A percentile compares a stretch with the other conserved stretches of the same genome.
Conservation (phyloP, 768 basidiomycete species). For the Boletus patriciae region DNA sequence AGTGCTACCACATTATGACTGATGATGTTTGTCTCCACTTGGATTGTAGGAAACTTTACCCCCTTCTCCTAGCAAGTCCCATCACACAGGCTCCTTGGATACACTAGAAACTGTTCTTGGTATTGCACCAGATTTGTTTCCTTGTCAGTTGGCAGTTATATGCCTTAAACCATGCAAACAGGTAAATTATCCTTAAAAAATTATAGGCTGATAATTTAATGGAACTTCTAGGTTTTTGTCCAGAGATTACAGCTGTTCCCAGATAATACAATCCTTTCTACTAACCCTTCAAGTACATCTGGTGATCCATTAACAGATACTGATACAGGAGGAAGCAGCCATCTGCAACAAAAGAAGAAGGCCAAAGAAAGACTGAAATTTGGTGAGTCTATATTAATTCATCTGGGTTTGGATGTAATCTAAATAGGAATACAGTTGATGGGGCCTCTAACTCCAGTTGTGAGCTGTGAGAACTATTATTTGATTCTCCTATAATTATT, state of each 20-base stretch:
- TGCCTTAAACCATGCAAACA: constrained; percentile 50
- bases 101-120: constrained; percentile 40
- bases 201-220: not conserved
- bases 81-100: constrained; percentile 10
- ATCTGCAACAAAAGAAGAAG: constrained; percentile 4
- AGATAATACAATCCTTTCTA: constrained; percentile 17
- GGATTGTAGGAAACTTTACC: constrained; percentile 23
- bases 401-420: not conserved
- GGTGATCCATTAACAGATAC: not conserved
- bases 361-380: constrained; percentile 8
- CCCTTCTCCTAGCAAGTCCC: constrained; percentile 12
- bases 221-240: constrained; percentile 16
- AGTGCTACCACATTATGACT: not conserved
- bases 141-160: constrained; percentile 51
- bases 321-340: not conserved
- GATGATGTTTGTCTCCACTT: not conserved
- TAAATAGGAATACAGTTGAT: constrained; percentile 17
- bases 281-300: too few relatives aligned
- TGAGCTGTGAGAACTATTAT: constrained; percentile 15
- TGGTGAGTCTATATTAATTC: constrained; percentile 8
- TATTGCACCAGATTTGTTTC: constrained; percentile 45
- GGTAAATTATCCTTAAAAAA: constrained; percentile 25
- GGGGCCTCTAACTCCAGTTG: rapidly evolving
- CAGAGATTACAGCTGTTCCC: constrained; percentile 21
- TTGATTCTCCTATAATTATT: not conserved